Base-by-base conservation (phyloP, 2,329 filamentous ascomycete genomes). In the Stachybotrys elegans region DNA sequence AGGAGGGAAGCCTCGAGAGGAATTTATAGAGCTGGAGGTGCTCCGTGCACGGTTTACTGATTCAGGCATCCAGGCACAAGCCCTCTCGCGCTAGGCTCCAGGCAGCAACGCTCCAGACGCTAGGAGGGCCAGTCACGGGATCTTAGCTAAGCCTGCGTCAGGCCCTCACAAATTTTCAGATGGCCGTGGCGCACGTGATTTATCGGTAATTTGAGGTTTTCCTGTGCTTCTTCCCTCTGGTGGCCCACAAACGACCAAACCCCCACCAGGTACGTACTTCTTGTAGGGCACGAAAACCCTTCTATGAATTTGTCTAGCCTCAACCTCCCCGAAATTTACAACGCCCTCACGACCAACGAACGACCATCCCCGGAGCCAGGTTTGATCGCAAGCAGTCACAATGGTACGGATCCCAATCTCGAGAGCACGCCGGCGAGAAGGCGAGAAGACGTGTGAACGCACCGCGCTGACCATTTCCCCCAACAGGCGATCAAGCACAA, bases 401-500 rank as follows among this genome's bases (percentile, higher is more conserved):
- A 76, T 75, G 73, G 72, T 75, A 69, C 62, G 69, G 22, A 22
- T 14, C 48, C 51, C 49, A 49, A 47, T 58, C 57, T 53, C 63
- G 19, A 16, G n/a, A 16, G n/a, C 3, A 13, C 4, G n/a, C n/a
- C n/a, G n/a, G n/a, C n/a, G n/a, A n/a, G n/a, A n/a, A n/a, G n/a
- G n/a, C n/a, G n/a, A 48, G 25, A 43, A 32, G n/a, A n/a, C n/a
- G n/a, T n/a, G n/a, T n/a, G n/a, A n/a, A n/a, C n/a, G 42, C 27
- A 42, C 44, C 43, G 46, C 64, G 51, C 61, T 63, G 46, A 62
- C 48, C 41, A 55, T 58, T 51, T 59, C 57, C 61, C 44, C 49
- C 44, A 55, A 43, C 57, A 85, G 91, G 88, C 92, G 82, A 95
- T 97, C 89, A 95, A 95, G 85, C 90, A 96, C 87, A 97, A 97